Conservation (phyloP, 495 filamentous ascomycete genomes). For the Rusavskia elegans region DNA sequence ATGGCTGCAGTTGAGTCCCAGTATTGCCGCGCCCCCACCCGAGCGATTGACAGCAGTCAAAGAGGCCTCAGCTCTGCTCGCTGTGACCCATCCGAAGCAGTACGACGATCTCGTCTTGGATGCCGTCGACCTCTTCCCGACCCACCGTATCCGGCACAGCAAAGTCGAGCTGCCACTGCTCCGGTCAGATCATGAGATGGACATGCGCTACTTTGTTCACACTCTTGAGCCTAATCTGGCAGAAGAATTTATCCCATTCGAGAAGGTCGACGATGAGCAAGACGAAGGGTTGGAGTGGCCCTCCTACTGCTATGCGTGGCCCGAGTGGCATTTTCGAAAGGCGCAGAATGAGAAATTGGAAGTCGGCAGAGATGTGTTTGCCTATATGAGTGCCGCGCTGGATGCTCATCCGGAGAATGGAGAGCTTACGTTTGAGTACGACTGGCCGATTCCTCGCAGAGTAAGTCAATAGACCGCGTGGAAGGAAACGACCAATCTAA, state of each 20-base stretch:
- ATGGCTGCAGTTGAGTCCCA: not conserved
- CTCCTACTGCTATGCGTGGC: conserved; percentile 14
- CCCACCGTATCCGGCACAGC: conserved; percentile 12
- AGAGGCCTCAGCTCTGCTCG: not conserved
- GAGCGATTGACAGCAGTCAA: not conserved
- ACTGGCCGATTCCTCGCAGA: conserved; percentile 11
- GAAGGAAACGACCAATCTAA: not conserved
- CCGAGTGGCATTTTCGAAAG: conserved; percentile 9
- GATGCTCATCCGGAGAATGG: conserved; percentile 22
- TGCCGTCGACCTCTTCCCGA: conserved; percentile 16
- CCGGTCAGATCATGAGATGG: conserved; percentile 28
- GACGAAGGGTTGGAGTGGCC: conserved; percentile 37
- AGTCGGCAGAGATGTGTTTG: conserved; percentile 21
- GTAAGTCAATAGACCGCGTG: conserved; percentile 18
- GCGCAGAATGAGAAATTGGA: conserved; percentile 27
- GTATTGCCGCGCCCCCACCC: not conserved
- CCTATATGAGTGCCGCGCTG: conserved; percentile 22
- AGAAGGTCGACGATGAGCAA: conserved; percentile 26
- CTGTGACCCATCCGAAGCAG: not conserved
- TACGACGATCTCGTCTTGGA: conserved; percentile 9
- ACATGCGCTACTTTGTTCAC: conserved; percentile 22
- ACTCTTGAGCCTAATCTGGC: conserved; percentile 6
- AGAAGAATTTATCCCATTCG: conserved; percentile 20
- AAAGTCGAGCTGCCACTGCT: conserved; percentile 39
- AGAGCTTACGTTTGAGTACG: conserved; percentile 17